Conservation (phyloP, 371 early-diverging fungal species). For the Mortierella sp. region DNA sequence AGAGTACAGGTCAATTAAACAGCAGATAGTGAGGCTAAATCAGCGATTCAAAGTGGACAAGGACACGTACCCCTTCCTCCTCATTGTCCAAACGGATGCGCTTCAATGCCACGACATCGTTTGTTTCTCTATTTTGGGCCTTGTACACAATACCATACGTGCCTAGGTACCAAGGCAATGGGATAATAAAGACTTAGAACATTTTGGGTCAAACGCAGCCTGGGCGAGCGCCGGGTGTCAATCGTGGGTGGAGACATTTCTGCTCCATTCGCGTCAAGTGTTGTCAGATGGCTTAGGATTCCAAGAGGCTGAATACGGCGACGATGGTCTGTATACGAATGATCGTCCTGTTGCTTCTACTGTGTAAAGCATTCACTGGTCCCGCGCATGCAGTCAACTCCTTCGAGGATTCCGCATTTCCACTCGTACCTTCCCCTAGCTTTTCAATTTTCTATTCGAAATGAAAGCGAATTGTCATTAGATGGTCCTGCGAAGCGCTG, state of each 20-base stretch:
- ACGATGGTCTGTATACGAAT: too few species aligned
- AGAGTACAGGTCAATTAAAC: not conserved
- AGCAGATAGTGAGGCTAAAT: too few species aligned
- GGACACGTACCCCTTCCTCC: conserved; percentile 83
- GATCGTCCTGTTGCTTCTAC: too few species aligned
- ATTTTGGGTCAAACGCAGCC: not conserved
- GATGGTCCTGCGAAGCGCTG: too few species aligned
- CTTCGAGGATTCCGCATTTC: too few species aligned
- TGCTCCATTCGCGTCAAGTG: too few species aligned
- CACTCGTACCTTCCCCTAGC: conserved; percentile 83
- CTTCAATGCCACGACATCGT: conserved; percentile 98
- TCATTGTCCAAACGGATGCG: conserved; percentile 97
- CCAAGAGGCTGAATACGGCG: too few species aligned
- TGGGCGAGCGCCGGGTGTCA: not conserved
- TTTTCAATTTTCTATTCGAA: conserved; percentile 89
- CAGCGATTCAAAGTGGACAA: not conserved
- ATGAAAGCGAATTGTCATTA: not conserved
- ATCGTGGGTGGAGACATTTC: not conserved
- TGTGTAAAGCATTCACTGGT: too few species aligned
- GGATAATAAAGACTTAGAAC: not conserved
- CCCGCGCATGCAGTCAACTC: too few species aligned
- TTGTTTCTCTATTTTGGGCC: conserved; percentile 92
- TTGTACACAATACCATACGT: conserved; percentile 98
- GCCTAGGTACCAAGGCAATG: conserved; percentile 59
- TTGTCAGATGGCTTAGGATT: too few species aligned